These are phyloP conservation scores for Trichoderma endophyticum DNA, from an alignment of 2,329 filamentous ascomycete species.

Conservation along the genomic window DNA sequence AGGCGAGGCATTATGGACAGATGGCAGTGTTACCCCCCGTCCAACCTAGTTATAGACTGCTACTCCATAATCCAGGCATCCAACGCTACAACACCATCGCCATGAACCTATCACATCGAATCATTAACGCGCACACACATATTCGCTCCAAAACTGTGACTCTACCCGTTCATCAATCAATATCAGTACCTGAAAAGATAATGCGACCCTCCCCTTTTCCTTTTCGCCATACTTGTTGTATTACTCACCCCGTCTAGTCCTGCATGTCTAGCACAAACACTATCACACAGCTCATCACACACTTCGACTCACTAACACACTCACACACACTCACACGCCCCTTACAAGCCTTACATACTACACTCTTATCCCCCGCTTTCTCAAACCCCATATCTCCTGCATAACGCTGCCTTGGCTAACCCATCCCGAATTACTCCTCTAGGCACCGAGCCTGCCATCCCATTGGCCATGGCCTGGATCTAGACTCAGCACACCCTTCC, in stretches of 20 bases:
- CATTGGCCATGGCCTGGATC: background rate
- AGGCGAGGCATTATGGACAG: background rate
- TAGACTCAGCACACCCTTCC: background rate
- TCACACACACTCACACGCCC: background rate
- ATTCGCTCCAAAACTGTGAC: background rate
- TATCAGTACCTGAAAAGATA: background rate
- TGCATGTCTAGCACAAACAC: background rate
- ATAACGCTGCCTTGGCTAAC: background rate
- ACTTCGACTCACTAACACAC: background rate
- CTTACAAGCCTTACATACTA: background rate
- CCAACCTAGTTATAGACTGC: background rate
- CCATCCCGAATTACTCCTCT: background rate
- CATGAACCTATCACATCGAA: slow-evolving; percentile 1
- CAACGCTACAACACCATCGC: background rate
- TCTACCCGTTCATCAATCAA: background rate
- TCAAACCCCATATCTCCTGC: background rate
- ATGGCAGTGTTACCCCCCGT: background rate
- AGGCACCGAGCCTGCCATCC: background rate
- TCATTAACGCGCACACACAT: background rate
- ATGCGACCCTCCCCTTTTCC: background rate
- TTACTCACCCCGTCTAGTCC: background rate
- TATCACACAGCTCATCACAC: background rate
- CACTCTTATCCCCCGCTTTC: slow-evolving; percentile 3
- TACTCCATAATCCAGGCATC: slow-evolving; percentile 9
- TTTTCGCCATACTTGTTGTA: background rate